These are phyloP conservation scores for Lentinula novae-zelandiae DNA, from an alignment of 1,284 basidiomycete genomes.

Conservation along the genomic window DNA sequence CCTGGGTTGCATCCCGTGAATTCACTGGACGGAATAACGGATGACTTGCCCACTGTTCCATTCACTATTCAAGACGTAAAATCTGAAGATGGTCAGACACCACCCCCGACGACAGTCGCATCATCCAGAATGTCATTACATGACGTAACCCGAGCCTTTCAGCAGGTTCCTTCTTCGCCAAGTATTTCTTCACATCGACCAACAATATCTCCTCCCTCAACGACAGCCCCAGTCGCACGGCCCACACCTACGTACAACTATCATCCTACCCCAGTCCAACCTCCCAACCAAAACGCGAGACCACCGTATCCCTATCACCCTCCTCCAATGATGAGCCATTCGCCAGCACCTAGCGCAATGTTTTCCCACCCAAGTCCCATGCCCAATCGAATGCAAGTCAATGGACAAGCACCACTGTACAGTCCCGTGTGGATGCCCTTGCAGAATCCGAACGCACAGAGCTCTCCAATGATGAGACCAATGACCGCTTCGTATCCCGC, in stretches of 20 bases:
- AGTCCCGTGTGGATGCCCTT: conserved; percentile 65
- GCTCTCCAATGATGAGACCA: conserved; percentile 52
- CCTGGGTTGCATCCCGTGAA: conserved; percentile 62
- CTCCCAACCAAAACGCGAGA: conserved; percentile 43
- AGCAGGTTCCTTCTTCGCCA: conserved; percentile 67
- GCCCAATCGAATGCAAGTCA: conserved; percentile 55
- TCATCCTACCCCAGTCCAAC: conserved; percentile 30
- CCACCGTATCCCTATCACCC: conserved; percentile 52
- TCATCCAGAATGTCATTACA: conserved; percentile 74
- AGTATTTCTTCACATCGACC: conserved; percentile 40
- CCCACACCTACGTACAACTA: conserved; percentile 29
- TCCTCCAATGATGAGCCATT: conserved; percentile 66
- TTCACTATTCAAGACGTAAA: conserved; percentile 79
- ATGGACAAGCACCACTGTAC: conserved; percentile 57
- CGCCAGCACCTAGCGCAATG: conserved; percentile 58
- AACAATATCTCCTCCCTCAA: conserved; percentile 44
- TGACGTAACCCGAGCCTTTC: conserved; percentile 79
- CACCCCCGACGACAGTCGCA: conserved; percentile 55
- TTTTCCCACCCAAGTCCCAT: conserved; percentile 64
- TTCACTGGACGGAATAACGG: conserved; percentile 73
- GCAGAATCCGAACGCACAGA: conserved; percentile 40
- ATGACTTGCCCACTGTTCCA: conserved; percentile 71
- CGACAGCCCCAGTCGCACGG: conserved; percentile 42
- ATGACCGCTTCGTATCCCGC: conserved; percentile 59
- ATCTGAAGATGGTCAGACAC: conserved; percentile 75